These are phyloP conservation scores for Trichomonas vaginalis DNA, from an alignment of 208 protist species.

Conservation along the genomic window DNA sequence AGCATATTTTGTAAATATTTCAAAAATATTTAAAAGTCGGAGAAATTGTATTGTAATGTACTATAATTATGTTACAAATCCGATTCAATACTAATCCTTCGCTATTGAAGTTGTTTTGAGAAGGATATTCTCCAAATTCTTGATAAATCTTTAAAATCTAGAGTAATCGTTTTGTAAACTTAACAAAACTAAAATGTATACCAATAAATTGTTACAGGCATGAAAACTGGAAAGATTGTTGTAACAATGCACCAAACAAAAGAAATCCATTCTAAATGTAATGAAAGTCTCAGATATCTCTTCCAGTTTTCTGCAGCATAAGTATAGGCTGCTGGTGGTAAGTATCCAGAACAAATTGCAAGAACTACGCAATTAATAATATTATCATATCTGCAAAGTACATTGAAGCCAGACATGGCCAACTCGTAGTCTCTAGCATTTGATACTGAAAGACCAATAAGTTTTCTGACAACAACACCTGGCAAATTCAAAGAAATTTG, in stretches of 20 bases:
- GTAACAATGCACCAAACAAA: neutral
- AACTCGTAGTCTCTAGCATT: neutral
- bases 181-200: too few species aligned
- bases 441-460: neutral
- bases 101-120: too few species aligned
- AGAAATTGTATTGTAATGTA: too few species aligned
- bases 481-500: neutral
- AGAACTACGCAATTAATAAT: neutral
- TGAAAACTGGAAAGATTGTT: neutral
- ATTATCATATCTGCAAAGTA: neutral
- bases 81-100: too few species aligned
- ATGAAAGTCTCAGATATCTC: neutral
- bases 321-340: neutral
- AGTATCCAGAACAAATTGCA: neutral
- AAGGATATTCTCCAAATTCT: too few species aligned
- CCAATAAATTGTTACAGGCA: neutral
- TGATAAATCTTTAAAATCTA: too few species aligned
- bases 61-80: too few species aligned
- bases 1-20: too few species aligned
- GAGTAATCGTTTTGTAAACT: too few species aligned
- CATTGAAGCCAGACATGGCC: neutral
- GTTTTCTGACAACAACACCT: neutral
- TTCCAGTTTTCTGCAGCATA: neutral
- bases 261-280: neutral
- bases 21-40: too few species aligned